Conservation (phyloP, 768 basidiomycete genomes). For the Naganishia friedmannii region DNA sequence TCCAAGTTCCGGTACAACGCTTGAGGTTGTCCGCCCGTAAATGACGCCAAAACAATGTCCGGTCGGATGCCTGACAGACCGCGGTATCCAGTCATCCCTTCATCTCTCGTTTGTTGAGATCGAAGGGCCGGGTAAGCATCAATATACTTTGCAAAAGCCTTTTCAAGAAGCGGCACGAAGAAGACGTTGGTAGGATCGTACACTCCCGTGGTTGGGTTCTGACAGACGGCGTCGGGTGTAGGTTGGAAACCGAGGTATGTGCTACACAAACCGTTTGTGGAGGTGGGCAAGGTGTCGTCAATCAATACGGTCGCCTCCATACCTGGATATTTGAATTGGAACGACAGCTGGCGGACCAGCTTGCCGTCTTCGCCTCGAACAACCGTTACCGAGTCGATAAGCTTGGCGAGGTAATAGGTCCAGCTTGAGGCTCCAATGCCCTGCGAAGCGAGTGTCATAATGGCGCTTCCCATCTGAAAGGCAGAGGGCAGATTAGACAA, state of each 20-base stretch:
- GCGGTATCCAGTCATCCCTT: slow-evolving; percentile 3
- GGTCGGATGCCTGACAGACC: not conserved
- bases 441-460: slow-evolving; percentile 10
- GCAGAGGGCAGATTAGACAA: not conserved
- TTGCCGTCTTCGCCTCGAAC: not conserved
- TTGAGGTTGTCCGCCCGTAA: slow-evolving; percentile 4
- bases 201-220: not conserved
- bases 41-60: not conserved
- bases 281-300: slow-evolving; percentile 16
- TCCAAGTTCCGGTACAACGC: not conserved
- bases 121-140: slow-evolving; percentile 11
- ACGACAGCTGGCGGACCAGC: not conserved
- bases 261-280: not conserved
- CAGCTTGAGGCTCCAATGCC: slow-evolving; percentile 2
- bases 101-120: not conserved
- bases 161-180: slow-evolving; percentile 23
- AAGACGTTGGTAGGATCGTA: slow-evolving; percentile 10
- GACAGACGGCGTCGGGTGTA: slow-evolving; percentile 5
- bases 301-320: slow-evolving; percentile 19
- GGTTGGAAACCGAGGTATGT: slow-evolving; percentile 15
- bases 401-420: slow-evolving; percentile 6
- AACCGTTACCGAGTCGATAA: not conserved
- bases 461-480: slow-evolving; percentile 12
- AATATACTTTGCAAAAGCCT: slow-evolving; percentile 23
- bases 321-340: slow-evolving; percentile 14